Percentiles rank a stretch among this genome's conserved stretches.
Conservation (phyloP, 768 basidiomycete species). For the Lactarius vividus region DNA sequence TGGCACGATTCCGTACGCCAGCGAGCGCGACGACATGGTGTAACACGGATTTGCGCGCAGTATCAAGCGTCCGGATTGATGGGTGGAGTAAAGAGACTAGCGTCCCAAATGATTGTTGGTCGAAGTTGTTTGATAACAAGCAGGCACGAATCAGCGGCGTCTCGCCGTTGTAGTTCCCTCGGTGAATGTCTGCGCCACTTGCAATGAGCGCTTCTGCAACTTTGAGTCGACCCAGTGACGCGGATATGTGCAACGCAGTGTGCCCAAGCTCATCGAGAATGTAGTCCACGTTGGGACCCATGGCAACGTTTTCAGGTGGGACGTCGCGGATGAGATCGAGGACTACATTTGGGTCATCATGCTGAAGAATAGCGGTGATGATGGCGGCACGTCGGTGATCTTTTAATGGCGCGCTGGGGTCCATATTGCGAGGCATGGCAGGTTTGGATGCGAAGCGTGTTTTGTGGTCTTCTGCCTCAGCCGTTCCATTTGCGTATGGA, state of each 20-base stretch:
- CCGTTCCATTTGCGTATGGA: slow-evolving; percentile 38
- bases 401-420: slow-evolving; percentile 47
- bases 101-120: slow-evolving; percentile 67
- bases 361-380: slow-evolving; percentile 62
- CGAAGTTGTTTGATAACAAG: slow-evolving; percentile 82
- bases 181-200: slow-evolving; percentile 81
- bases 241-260: slow-evolving; percentile 90
- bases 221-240: slow-evolving; percentile 72
- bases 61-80: slow-evolving; percentile 87
- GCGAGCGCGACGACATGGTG: slow-evolving; percentile 92
- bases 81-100: slow-evolving; percentile 63
- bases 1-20: slow-evolving; percentile 84
- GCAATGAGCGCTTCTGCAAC: slow-evolving; percentile 68
- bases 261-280: slow-evolving; percentile 94
- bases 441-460: slow-evolving; percentile 72
- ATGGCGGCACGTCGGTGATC: slow-evolving; percentile 60
- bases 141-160: slow-evolving; percentile 92
- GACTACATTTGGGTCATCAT: slow-evolving; percentile 62
- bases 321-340: slow-evolving; percentile 67
- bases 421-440: slow-evolving; percentile 48
- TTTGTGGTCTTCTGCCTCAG: slow-evolving; percentile 45
- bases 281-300: slow-evolving; percentile 62
- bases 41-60: slow-evolving; percentile 77
- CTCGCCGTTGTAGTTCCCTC: slow-evolving; percentile 92
- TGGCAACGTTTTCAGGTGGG: slow-evolving; percentile 40